Base-by-base conservation (phyloP, 2,329 filamentous ascomycete species). In the Penicillium sp. region DNA sequence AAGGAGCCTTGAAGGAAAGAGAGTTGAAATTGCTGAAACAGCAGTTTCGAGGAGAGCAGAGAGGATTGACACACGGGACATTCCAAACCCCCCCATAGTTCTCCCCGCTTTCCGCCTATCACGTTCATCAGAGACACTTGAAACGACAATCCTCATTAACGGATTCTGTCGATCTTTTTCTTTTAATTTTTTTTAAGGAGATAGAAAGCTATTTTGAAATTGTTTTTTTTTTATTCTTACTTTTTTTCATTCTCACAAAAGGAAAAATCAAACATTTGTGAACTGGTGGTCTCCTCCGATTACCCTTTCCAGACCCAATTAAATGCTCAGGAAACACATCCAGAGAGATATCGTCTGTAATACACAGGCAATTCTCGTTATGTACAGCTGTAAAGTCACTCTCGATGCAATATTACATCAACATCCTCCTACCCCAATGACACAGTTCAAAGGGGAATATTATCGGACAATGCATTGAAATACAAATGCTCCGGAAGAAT, bases 311-410 rank as follows among this genome's bases (percentile, higher is more conserved):
- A 61, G 61, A 61, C 63, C 58, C 33, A 35, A 61, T 70, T 66
- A 67, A 68, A 59, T 62, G 56, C 62, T 63, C 61, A 64, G 56
- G 47, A 38, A 35, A 48, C 55, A 51, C 36, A 44, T 29, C 36
- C 52, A 49, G 55, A 53, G 60, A 55, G 55, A 62, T 63, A 61
- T 53, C 44, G 3, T 53, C 60, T 59, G 61, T 60, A 53, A 50
- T 64, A 48, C 27, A 53, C 44, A 53, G 50, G 42, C 53, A 36
- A 53, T 61, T 58, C 58, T 61, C 61, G 38, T 33, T 72, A 73
- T 73, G 71, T 73, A 73, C 71, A 73, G 67, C 61, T 68, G 70
- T 66, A 67, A 57, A 55, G 63, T 55, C 64, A 57, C 49, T 60
- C 49, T 53, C 43, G 42, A 63, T 63, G 65, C 58, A 39, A 55